Conservation (phyloP, 306 rosid species). For the Clitoria ternatea region DNA sequence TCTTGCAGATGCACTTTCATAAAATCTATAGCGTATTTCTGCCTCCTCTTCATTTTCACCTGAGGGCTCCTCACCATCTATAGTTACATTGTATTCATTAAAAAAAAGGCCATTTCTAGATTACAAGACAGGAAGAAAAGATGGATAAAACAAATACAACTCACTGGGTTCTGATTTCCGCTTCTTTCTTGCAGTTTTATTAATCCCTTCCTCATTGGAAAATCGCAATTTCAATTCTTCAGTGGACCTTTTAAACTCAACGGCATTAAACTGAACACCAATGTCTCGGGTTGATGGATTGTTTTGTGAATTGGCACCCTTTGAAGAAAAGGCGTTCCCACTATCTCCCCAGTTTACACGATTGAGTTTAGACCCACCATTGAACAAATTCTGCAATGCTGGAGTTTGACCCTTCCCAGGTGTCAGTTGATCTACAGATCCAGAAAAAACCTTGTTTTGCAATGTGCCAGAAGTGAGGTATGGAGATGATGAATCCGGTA, state of each 20-base stretch:
- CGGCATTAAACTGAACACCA: conserved; percentile 71
- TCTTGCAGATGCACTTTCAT: conserved; percentile 95
- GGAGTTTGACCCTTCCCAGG: conserved; percentile 58
- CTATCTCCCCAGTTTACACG: conserved; percentile 62
- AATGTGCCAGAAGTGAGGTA: conserved; percentile 37
- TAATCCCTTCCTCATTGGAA: conserved; percentile 43
- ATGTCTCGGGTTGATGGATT: conserved; percentile 47
- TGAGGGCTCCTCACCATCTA: conserved; percentile 61
- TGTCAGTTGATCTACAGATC: conserved; percentile 42
- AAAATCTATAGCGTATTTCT: conserved; percentile 77
- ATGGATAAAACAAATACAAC: conserved; percentile 5
- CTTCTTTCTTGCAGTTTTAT: conserved; percentile 54
- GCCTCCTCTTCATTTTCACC: conserved; percentile 54
- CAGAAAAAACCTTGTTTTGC: conserved; percentile 50
- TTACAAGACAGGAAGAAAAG: neutral
- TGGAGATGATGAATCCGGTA: conserved; percentile 38
- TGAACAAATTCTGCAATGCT: conserved; percentile 67
- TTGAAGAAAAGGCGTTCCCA: conserved; percentile 40
- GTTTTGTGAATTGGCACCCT: conserved; percentile 37
- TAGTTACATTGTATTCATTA: conserved; percentile 21
- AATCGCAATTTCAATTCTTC: conserved; percentile 53
- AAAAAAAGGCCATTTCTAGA: neutral
- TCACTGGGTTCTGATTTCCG: conserved; percentile 64
- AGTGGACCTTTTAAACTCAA: conserved; percentile 64
- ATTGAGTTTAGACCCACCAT: conserved; percentile 69